phyloP scores from a whole-genome alignment of 495 filamentous ascomycete species.

The Pyrenula massariospora region DNA sequence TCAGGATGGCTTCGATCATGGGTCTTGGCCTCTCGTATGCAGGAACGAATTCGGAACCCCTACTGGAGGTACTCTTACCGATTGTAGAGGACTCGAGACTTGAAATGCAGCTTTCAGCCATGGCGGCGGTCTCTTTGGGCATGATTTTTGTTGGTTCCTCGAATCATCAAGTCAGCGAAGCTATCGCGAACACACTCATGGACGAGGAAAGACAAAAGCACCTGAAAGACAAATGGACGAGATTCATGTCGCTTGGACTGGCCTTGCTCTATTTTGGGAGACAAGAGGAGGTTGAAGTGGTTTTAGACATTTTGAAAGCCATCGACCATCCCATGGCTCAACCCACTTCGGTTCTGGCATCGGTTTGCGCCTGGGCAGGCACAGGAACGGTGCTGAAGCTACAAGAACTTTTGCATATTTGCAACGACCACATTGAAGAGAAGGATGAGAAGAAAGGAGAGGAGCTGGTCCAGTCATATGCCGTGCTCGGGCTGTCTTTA shows the following conservation, averaged over 20 bases:
- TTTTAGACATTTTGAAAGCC: constrained; percentile 87
- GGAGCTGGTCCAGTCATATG: constrained; percentile 89
- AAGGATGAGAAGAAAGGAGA: constrained; percentile 87
- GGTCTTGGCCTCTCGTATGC: constrained; percentile 90
- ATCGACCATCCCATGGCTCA: constrained; percentile 92
- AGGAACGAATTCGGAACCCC: constrained; percentile 76
- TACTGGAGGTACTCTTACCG: constrained; percentile 69
- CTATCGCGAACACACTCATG: constrained; percentile 79
- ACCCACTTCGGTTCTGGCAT: constrained; percentile 78
- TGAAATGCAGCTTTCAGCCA: constrained; percentile 90
- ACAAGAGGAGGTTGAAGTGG: constrained; percentile 94
- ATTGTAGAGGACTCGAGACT: constrained; percentile 71
- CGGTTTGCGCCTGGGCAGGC: constrained; percentile 95
- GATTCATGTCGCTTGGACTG: constrained; percentile 89
- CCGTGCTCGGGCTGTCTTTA: constrained; percentile 83
- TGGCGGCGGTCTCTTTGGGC: constrained; percentile 87
- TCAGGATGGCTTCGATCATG: constrained; percentile 80
- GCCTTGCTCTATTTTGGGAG: constrained; percentile 91
- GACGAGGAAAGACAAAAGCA: constrained; percentile 80
- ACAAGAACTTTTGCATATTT: constrained; percentile 91
- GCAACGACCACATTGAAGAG: constrained; percentile 94
- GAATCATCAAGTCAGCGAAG: constrained; percentile 75
- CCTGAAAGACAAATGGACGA: constrained; percentile 93
- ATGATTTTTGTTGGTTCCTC: constrained; percentile 88
- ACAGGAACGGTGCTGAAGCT: constrained; percentile 94